Evolutionary conservation across 73 alveolate genomes (phyloP).

Genomic region (Paramecium sexaurelia): DNA sequence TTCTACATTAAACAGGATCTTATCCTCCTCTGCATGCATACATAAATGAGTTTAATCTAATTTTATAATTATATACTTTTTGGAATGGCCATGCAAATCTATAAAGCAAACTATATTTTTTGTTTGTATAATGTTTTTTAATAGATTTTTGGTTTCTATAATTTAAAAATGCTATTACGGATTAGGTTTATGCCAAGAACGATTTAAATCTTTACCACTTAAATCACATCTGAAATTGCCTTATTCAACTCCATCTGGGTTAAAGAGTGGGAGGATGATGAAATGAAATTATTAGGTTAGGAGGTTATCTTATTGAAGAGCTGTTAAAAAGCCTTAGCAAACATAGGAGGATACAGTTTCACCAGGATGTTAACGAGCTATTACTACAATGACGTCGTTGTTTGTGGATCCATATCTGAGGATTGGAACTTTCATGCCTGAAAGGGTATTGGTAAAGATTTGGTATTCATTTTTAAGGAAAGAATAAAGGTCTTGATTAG

Average conservation of each 20-base stretch:
- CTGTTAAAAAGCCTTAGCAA: constrained; percentile 49
- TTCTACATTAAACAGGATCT: constrained; percentile 37
- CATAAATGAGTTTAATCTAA: constrained; percentile 79
- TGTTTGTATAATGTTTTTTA: constrained; percentile 62
- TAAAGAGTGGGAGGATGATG: constrained; percentile 85
- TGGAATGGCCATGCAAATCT: constrained; percentile 94
- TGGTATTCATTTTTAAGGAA: background rate
- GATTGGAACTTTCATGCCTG: background rate
- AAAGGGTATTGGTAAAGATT: background rate
- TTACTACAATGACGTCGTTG: constrained; percentile 24
- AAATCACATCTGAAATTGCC: constrained; percentile 91
- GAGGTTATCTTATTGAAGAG: background rate
- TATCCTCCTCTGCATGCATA: constrained; percentile 77
- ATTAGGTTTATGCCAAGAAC: constrained; percentile 90
- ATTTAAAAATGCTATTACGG: constrained; percentile 82
- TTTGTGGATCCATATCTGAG: background rate
- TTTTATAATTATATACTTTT: background rate
- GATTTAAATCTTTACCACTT: constrained; percentile 90
- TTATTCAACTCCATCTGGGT: constrained; percentile 95
- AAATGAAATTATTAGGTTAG: background rate
- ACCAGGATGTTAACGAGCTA: constrained; percentile 70
- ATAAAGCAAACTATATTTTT: constrained; percentile 78
- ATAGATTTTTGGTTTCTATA: constrained; percentile 23
- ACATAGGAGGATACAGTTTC: constrained; percentile 60
- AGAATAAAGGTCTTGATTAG: background rate